These are phyloP conservation scores for Casuarina equisetifolia DNA, from an alignment of 306 rosid species.

Conservation along the genomic window DNA sequence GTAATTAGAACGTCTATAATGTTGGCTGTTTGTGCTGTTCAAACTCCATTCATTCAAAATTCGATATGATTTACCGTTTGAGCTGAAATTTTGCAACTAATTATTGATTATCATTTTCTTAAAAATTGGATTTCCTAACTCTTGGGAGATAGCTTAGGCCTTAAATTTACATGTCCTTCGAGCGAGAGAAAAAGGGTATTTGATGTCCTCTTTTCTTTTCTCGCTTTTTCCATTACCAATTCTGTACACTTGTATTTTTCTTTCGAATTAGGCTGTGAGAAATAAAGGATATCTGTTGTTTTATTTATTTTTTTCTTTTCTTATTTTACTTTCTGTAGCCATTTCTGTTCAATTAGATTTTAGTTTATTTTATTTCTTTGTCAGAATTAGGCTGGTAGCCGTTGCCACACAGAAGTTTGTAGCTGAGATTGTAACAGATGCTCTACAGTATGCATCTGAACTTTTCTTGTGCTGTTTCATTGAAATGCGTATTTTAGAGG, in stretches of 20 bases:
- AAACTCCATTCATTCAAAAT: background rate
- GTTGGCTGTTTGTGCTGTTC: background rate
- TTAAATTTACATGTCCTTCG: background rate
- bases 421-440: constrained; percentile 76
- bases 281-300: no score
- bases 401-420: constrained; percentile 91
- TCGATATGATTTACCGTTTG: constrained; percentile 10
- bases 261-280: no score
- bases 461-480: background rate
- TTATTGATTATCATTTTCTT: background rate
- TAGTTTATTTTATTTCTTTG: background rate
- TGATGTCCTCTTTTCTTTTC: background rate
- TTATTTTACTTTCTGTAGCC: background rate
- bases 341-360: constrained; percentile 9
- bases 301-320: background rate
- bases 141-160: background rate
- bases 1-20: background rate
- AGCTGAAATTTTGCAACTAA: constrained; percentile 13
- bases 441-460: constrained; percentile 55
- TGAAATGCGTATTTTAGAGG: no score
- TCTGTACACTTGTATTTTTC: no score
- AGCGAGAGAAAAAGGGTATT: background rate
- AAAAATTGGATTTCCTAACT: background rate
- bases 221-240: no score
- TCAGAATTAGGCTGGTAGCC: constrained; percentile 80